Base-by-base conservation (phyloP, 192 early-diverging fungal species). In the Gamsiella multidivaricata region DNA sequence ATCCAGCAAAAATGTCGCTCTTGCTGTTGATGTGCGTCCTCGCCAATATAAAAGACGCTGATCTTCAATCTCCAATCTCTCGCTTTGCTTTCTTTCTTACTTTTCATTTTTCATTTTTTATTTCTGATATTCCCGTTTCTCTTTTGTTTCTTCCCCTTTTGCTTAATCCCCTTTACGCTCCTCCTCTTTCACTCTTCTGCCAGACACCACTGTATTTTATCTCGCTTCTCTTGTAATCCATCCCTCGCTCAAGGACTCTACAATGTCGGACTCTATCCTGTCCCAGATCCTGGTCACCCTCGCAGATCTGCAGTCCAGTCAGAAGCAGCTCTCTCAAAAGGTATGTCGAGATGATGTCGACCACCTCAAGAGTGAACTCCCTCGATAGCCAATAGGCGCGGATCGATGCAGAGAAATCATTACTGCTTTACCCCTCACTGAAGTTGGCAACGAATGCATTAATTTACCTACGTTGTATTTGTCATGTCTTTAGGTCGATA, bases 231-330 rank as follows among this genome's bases (percentile, higher is more conserved):
- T 54, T 54, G 17, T 29, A 5, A 12, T 14, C 6, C 25, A 31
- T 32, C 52, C 28, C 52, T 17, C 6, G 32, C 18, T n/a, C 23
- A 5, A 39, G 39, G 5, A 20, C 6, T 25, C 37, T 4, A 3
- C 43, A 23, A 76, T 76, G 73, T 76, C 73, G 14, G 73, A 76
- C 43, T 26, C 73, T 51, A 65, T 76, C 11, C 73, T 76, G 26
- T 68, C 73, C 43, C 64, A 76, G 42, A 76, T 76, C 34, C 53
- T 76, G 39, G 46, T 34, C 31, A 62, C 65, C 26, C 73, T 76
- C 23, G 65, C 65, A 10, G 65, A 68, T 37, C 73, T 76, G 57
- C 60, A 68, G 52, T 58, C 65, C 49, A 67, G 51, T 5, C 73
- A 76, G 59, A 57, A 76, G 52, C 28, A 43, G 15, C 65, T 76